These are phyloP conservation scores for Fusarium sp. DNA, from an alignment of 2,329 filamentous ascomycete genomes.

Conservation along the genomic window DNA sequence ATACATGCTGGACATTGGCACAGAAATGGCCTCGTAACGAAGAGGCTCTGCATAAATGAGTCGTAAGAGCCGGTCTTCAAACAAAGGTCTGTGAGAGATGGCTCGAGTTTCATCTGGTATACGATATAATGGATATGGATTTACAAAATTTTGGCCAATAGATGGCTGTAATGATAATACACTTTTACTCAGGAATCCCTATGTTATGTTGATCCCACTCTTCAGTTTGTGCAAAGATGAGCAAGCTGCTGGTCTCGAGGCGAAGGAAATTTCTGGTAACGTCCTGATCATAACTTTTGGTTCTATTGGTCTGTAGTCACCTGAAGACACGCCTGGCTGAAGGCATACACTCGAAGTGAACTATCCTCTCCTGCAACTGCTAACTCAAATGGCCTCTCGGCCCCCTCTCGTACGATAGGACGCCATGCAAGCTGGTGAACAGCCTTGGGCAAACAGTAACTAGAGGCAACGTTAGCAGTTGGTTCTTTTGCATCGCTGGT, in stretches of 20 bases:
- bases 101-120: conserved; percentile 12
- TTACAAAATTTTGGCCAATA: conserved; percentile 20
- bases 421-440: conserved; percentile 76
- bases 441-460: conserved; percentile 63
- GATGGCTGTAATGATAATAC: conserved; percentile 38
- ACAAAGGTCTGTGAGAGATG: background rate
- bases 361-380: conserved; percentile 68
- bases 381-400: conserved; percentile 49
- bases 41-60: background rate
- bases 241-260: background rate
- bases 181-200: background rate
- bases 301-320: conserved; percentile 26
- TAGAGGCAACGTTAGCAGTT: conserved; percentile 30
- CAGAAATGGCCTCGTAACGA: background rate
- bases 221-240: background rate
- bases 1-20: background rate
- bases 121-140: conserved; percentile 33
- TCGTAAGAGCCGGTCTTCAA: background rate
- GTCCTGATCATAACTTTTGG: conserved; percentile 14
- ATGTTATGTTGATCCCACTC: background rate
- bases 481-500: background rate
- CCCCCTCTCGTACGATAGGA: conserved; percentile 51
- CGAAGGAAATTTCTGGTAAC: background rate
- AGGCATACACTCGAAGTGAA: conserved; percentile 65
- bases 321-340: conserved; percentile 44